Percentiles rank a stretch among this genome's conserved stretches.
Evolutionary conservation across 2,329 filamentous ascomycete species (phyloP).

Genomic region (Clarireedia sp.): DNA sequence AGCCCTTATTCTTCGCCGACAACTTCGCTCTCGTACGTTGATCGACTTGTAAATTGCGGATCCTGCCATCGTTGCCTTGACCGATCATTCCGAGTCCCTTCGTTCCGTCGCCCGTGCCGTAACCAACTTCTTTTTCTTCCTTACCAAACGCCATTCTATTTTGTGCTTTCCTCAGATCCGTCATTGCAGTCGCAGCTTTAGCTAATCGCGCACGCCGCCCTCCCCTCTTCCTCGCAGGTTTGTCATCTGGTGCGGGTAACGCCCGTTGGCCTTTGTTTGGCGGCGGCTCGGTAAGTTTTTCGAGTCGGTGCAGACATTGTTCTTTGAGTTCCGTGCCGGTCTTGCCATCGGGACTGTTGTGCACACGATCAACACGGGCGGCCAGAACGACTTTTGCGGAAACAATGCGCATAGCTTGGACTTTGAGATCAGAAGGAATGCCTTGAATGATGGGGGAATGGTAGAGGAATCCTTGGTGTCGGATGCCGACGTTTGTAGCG

Average conservation of each 20-base stretch:
- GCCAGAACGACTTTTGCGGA: slow-evolving; percentile 91
- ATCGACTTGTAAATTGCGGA: slow-evolving; percentile 83
- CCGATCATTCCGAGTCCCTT: slow-evolving; percentile 95
- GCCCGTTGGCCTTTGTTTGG: slow-evolving; percentile 83
- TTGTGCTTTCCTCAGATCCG: slow-evolving; percentile 88
- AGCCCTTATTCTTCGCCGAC: slow-evolving; percentile 90
- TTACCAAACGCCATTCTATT: slow-evolving; percentile 95
- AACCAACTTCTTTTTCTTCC: slow-evolving; percentile 89
- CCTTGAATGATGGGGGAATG: slow-evolving; percentile 81
- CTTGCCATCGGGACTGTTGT: slow-evolving; percentile 72
- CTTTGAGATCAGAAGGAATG: slow-evolving; percentile 79
- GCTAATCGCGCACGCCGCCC: slow-evolving; percentile 84
- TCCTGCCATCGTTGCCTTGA: slow-evolving; percentile 75
- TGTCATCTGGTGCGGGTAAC: slow-evolving; percentile 88
- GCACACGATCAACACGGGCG: slow-evolving; percentile 79
- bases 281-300: slow-evolving; percentile 87
- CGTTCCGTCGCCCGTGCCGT: slow-evolving; percentile 76
- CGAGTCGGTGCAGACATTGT: slow-evolving; percentile 75
- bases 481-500: slow-evolving; percentile 83
- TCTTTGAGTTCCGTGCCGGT: slow-evolving; percentile 75
- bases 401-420: slow-evolving; percentile 90
- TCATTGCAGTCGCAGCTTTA: slow-evolving; percentile 96
- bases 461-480: slow-evolving; percentile 90
- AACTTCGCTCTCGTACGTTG: slow-evolving; percentile 89
- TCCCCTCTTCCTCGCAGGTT: slow-evolving; percentile 85